Percentiles rank a stretch among this genome's conserved stretches.
Conservation (phyloP, 2,329 filamentous ascomycete species). For the Paraphoma sp. region DNA sequence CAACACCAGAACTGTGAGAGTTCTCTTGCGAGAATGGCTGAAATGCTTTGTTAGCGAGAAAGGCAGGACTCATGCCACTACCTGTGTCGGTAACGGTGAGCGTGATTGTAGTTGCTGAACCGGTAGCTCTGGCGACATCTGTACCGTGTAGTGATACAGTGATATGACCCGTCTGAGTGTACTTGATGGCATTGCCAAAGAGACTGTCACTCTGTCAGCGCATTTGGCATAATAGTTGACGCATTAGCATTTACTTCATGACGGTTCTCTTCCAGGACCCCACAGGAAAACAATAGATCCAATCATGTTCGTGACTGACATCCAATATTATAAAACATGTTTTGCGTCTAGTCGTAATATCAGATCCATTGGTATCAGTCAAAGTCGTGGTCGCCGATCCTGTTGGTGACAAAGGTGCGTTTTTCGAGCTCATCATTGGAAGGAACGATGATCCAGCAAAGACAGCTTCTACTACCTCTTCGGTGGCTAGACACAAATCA, state of each 20-base stretch:
- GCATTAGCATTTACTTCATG: not conserved
- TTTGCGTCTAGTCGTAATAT: slow-evolving; percentile 17
- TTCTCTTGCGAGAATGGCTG: slow-evolving; percentile 47
- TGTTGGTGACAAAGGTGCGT: slow-evolving; percentile 10
- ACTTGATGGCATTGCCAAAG: slow-evolving; percentile 48
- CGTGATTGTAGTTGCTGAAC: slow-evolving; percentile 18
- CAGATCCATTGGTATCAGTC: not conserved
- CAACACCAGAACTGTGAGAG: slow-evolving; percentile 23
- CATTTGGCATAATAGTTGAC: not conserved
- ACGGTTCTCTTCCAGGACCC: slow-evolving; percentile 33
- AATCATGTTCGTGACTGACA: slow-evolving; percentile 38
- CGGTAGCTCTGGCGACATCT: slow-evolving; percentile 1
- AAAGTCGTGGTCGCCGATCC: not conserved
- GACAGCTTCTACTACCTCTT: slow-evolving; percentile 33
- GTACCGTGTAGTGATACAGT: slow-evolving; percentile 30
- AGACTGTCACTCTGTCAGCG: slow-evolving; percentile 17
- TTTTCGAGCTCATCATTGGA: slow-evolving; percentile 15
- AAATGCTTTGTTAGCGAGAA: slow-evolving; percentile 39
- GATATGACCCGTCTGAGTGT: slow-evolving; percentile 40
- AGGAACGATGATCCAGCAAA: slow-evolving; percentile 44
- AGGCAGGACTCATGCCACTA: slow-evolving; percentile 40
- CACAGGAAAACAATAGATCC: slow-evolving; percentile 52
- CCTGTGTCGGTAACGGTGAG: slow-evolving; percentile 48
- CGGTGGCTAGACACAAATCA: slow-evolving; percentile 23
- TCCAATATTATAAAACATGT: slow-evolving; percentile 37